Evolutionary conservation across 2,329 filamentous ascomycete species (phyloP).

Genomic region (Apiospora aurea): DNA sequence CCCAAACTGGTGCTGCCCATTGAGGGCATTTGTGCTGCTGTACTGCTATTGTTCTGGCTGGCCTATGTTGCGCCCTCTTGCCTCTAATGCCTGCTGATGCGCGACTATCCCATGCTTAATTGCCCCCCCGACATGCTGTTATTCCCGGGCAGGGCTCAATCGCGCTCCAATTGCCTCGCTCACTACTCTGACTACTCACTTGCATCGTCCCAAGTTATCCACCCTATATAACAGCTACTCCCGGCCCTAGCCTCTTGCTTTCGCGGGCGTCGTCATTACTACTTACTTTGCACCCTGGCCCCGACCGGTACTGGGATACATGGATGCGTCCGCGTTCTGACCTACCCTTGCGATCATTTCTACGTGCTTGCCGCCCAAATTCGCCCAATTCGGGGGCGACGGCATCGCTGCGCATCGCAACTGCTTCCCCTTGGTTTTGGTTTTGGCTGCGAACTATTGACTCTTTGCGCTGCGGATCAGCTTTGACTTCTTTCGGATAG

Average conservation of each 20-base stretch:
- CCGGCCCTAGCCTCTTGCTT: not conserved
- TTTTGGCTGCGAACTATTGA: conserved; percentile 5
- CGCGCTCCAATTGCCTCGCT: not conserved
- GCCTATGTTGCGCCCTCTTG: not conserved
- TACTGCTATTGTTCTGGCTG: not conserved
- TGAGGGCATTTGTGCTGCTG: not conserved
- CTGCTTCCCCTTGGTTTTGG: conserved; percentile 2
- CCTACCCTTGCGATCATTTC: conserved; percentile 4
- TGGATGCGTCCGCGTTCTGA: not conserved
- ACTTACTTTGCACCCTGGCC: not conserved
- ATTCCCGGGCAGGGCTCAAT: not conserved
- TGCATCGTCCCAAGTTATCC: not conserved
- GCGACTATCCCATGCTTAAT: not conserved
- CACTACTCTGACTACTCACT: not conserved
- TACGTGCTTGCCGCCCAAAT: not conserved
- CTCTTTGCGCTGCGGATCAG: conserved; percentile 6
- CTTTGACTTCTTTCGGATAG: conserved; percentile 22
- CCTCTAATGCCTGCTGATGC: not conserved
- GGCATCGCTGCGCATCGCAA: not conserved
- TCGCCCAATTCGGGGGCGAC: not conserved
- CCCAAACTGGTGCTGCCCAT: not conserved
- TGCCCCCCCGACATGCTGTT: not conserved
- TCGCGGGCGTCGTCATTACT: not conserved
- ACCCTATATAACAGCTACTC: conserved; percentile 3
- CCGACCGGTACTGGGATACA: not conserved